Base-by-base conservation (phyloP, 257 asterid species). In the Ilex asprella region DNA sequence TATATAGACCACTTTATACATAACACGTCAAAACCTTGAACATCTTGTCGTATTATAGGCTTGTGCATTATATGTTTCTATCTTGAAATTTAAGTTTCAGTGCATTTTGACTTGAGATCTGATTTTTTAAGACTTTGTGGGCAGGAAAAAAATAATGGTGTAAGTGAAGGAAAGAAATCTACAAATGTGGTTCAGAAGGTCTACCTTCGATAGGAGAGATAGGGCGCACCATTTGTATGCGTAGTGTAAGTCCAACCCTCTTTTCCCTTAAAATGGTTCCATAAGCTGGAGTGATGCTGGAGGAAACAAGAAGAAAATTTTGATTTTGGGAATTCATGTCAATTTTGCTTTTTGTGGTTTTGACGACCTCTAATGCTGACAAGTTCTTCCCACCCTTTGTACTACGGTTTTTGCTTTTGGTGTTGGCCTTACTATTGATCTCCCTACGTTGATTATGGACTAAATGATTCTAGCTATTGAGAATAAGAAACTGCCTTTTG, bases 111-210 rank as follows among this genome's bases (percentile, higher is more conserved):
- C 54, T 49, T 49, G 12, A 15, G 16, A 53, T 8, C 35, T 2
- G 8, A 1, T 29, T 58, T 39, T 32, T 9, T 46, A 58, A 55
- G 30, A 41, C 35, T 62, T 30, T 50, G 16, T 2, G 46, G 58
- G 69, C 82, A 76, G 82, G 82, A 53, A 68, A 67, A 56, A 41
- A 31, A 32, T 56, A 41, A 57, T 2, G 39, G 31, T 8, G 64
- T 65, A 70, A 64, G 54, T 51, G 70, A 59, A 67, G 71, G 49
- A 53, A 47, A 41, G 41, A 70, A 55, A 51, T 54, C 69, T 6
- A 61, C 47, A 55, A 67, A 41, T 31, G 60, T 63, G 64, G 65
- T 27, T 52, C 64, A 43, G 77, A 70, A 60, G 54, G 70, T 58
- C 57, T 65, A 66, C 62, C 58, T 68, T 39, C 65, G 70, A 29